Percentiles rank a stretch among this genome's conserved stretches.
phyloP scores from a whole-genome alignment of 306 rosid species.

The Heteromeles arbutifolia region DNA sequence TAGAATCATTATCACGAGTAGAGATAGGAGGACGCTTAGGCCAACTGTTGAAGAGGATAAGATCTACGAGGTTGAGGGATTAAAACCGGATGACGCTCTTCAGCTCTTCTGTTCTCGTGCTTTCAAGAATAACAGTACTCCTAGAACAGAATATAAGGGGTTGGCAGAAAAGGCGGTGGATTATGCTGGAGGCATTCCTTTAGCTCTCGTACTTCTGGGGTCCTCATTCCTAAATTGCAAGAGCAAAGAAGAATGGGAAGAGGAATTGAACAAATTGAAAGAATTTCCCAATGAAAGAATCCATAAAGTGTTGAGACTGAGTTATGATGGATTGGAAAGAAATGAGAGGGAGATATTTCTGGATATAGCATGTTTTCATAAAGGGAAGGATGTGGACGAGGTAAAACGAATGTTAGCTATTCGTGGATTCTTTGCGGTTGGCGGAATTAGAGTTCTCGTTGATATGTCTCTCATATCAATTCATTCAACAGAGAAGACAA shows the following conservation, averaged over 20 bases:
- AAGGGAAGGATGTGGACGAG: rapidly evolving
- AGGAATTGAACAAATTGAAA: neutral
- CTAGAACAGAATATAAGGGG: neutral
- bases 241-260: no score
- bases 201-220: neutral
- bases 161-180: neutral
- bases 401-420: neutral
- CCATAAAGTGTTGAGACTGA: neutral
- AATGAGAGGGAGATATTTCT: neutral
- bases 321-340: neutral
- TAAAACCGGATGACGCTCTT: no score
- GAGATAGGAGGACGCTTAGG: neutral
- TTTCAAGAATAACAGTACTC: no score
- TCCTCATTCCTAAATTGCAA: neutral
- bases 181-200: neutral
- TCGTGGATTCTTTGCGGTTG: neutral
- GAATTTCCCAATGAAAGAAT: rapidly evolving
- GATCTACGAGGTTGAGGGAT: no score
- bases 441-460: rapidly evolving
- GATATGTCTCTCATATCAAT: neutral
- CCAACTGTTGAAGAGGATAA: no score
- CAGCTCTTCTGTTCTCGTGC: no score
- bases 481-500: rapidly evolving
- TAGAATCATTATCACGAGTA: neutral
- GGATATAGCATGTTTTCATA: no score